phyloP scores from a whole-genome alignment of 1,284 basidiomycete genomes.

The Porogramme epimiltina region DNA sequence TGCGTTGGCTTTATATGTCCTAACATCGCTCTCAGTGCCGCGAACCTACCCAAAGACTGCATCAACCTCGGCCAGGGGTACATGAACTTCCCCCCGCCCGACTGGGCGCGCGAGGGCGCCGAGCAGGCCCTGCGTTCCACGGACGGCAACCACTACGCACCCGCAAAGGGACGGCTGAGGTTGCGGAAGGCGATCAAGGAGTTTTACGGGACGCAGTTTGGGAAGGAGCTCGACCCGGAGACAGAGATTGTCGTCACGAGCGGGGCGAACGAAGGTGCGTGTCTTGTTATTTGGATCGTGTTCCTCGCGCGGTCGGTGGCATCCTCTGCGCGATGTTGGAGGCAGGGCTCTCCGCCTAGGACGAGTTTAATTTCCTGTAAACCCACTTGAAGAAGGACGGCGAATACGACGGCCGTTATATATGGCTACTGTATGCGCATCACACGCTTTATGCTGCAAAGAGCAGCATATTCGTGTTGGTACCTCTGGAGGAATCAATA shows the following conservation, averaged over 20 bases:
- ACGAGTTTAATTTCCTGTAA: too few species aligned
- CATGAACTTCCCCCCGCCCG: slow-evolving; percentile 88
- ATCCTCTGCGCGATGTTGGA: too few species aligned
- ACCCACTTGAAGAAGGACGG: too few species aligned
- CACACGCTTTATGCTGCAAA: too few species aligned
- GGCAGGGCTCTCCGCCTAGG: too few species aligned
- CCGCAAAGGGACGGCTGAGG: slow-evolving; percentile 83
- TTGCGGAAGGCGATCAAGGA: slow-evolving; percentile 83
- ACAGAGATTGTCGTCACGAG: slow-evolving; percentile 63
- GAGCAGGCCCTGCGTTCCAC: slow-evolving; percentile 69
- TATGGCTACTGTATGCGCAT: too few species aligned
- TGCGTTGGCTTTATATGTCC: too few species aligned
- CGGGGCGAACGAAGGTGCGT: slow-evolving; percentile 89
- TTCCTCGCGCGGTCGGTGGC: too few species aligned
- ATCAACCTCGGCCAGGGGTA: slow-evolving; percentile 94
- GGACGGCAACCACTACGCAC: slow-evolving; percentile 84
- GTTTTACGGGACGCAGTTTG: slow-evolving; percentile 74
- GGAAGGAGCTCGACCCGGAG: slow-evolving; percentile 78
- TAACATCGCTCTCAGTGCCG: slow-evolving; percentile 61
- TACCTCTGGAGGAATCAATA: too few species aligned
- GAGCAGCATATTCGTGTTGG: too few species aligned
- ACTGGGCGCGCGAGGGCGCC: slow-evolving; percentile 80
- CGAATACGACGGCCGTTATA: too few species aligned
- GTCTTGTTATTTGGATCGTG: too few species aligned
- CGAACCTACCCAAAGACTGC: slow-evolving; percentile 80